Conservation (phyloP, 2,329 filamentous ascomycete genomes). For the Phoma sp. region DNA sequence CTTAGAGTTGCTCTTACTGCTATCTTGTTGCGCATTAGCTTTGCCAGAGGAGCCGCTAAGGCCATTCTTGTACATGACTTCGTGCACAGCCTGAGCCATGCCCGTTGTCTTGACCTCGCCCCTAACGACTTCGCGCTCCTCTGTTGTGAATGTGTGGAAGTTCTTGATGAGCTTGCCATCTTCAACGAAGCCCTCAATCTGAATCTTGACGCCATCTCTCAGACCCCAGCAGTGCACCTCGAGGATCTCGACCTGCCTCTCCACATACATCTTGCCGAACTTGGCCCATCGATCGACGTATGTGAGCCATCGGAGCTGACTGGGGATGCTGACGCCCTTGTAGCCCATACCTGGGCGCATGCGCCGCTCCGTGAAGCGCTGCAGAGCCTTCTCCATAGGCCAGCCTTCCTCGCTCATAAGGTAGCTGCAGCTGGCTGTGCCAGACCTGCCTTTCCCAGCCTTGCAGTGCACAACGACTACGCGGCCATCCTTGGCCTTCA, state of each 20-base stretch:
- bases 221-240: conserved; percentile 92
- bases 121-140: conserved; percentile 72
- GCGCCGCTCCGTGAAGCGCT: conserved; percentile 76
- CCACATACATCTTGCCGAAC: conserved; percentile 77
- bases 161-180: conserved; percentile 84
- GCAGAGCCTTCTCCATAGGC: conserved; percentile 67
- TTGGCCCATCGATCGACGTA: conserved; percentile 90
- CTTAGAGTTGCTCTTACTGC: conserved; percentile 24
- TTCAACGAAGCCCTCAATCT: conserved; percentile 84
- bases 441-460: conserved; percentile 91
- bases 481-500: conserved; percentile 60
- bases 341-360: conserved; percentile 87
- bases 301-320: conserved; percentile 82
- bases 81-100: conserved; percentile 54
- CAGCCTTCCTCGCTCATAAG: conserved; percentile 85
- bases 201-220: conserved; percentile 84
- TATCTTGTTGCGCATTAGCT: conserved; percentile 13
- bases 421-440: conserved; percentile 86
- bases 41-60: conserved; percentile 36
- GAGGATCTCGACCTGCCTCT: conserved; percentile 80
- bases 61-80: conserved; percentile 51
- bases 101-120: conserved; percentile 55
- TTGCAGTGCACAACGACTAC: conserved; percentile 97
- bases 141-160: conserved; percentile 78
- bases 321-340: conserved; percentile 88